A percentile compares a stretch with the other conserved stretches of the same genome.
These are phyloP conservation scores for Oryza meyeriana DNA, from an alignment of 176 grass and related monocot genomes.

Conservation along the genomic window DNA sequence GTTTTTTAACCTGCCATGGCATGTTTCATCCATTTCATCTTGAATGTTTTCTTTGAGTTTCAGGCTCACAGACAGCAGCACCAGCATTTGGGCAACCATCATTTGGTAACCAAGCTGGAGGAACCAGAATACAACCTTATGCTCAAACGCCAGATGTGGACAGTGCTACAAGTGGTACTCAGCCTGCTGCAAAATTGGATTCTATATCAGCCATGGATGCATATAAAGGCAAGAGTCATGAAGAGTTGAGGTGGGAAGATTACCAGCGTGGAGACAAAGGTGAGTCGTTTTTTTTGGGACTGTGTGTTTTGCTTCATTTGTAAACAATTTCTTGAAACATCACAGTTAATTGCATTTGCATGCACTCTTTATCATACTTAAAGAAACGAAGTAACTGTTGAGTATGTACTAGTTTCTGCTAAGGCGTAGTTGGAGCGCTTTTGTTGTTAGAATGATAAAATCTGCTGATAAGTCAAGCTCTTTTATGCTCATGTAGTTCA, in stretches of 20 bases:
- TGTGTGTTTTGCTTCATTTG: slow-evolving; percentile 10
- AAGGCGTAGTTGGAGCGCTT: slow-evolving; percentile 1
- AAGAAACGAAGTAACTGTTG: slow-evolving; percentile 5
- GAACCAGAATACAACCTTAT: slow-evolving; percentile 69
- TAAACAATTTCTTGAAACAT: not conserved
- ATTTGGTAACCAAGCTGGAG: slow-evolving; percentile 69
- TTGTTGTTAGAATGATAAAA: not conserved
- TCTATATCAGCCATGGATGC: slow-evolving; percentile 92
- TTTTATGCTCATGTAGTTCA: slow-evolving; percentile 9
- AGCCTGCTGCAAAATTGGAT: slow-evolving; percentile 70
- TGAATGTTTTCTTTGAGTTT: slow-evolving; percentile 10
- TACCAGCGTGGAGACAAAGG: slow-evolving; percentile 92
- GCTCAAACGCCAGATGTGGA: slow-evolving; percentile 70
- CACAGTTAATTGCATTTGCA: slow-evolving; percentile 15
- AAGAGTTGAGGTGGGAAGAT: slow-evolving; percentile 94
- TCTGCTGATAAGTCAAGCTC: not conserved
- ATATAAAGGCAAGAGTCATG: slow-evolving; percentile 96
- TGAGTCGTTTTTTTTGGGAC: slow-evolving; percentile 25
- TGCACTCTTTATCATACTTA: no score
- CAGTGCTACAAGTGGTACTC: slow-evolving; percentile 56
- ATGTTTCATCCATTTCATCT: slow-evolving; percentile 1
- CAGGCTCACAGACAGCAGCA: slow-evolving; percentile 68
- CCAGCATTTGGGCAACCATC: slow-evolving; percentile 64
- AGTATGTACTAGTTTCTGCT: not conserved
- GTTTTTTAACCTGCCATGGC: not conserved